Conservation (phyloP, 352 stramenopile genomes). For the Globisporangium sylvaticum region DNA sequence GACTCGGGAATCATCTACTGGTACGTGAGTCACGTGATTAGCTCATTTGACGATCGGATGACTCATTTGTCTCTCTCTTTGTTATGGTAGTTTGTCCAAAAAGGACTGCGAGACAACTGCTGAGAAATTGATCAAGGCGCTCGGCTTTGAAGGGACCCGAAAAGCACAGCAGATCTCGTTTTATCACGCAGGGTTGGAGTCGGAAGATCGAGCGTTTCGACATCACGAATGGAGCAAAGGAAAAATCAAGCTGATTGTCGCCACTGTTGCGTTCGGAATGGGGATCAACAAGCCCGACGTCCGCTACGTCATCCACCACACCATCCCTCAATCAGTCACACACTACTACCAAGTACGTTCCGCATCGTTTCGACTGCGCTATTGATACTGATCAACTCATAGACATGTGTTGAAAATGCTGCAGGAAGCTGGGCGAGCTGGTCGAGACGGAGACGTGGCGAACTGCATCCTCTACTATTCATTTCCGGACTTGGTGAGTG, state of each 20-base stretch:
- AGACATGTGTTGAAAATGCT: background rate
- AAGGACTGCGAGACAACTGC: conserved; percentile 85
- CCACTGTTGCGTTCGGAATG: conserved; percentile 87
- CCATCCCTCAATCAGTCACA: conserved; percentile 84
- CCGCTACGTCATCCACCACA: conserved; percentile 88
- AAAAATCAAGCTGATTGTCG: conserved; percentile 88
- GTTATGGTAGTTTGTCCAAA: conserved; percentile 66
- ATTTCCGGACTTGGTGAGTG: conserved; percentile 69
- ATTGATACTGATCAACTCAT: background rate
- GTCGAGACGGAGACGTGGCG: conserved; percentile 76
- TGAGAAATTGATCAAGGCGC: conserved; percentile 72
- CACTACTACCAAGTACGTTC: conserved; percentile 83
- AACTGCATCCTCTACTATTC: conserved; percentile 89
- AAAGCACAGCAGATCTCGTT: conserved; percentile 75
- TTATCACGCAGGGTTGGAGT: conserved; percentile 78
- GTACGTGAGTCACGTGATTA: conserved; percentile 22
- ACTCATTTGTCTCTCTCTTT: background rate
- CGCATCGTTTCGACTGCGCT: background rate
- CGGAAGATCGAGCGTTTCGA: conserved; percentile 65
- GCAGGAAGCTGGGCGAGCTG: conserved; percentile 79
- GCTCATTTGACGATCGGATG: background rate
- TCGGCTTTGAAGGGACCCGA: conserved; percentile 69
- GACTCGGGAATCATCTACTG: conserved; percentile 90
- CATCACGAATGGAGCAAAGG: conserved; percentile 89
- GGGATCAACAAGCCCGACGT: conserved; percentile 89